Base-by-base conservation (phyloP, 345 rosid species). In the Pistacia integerrima region DNA sequence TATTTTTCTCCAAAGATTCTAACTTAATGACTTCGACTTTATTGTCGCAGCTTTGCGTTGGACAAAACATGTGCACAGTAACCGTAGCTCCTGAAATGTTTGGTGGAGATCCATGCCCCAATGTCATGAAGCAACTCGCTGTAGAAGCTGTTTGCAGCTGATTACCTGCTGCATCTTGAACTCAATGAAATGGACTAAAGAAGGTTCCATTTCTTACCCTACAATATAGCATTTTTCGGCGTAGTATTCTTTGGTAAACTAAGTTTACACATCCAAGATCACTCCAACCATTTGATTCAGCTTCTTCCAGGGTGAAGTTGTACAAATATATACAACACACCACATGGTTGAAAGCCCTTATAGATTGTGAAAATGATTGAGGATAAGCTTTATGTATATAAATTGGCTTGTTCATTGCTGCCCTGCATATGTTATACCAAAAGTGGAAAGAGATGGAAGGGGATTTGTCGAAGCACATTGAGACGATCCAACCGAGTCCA, bases 41-140 rank as follows among this genome's bases (percentile, higher is more conserved):
- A 22, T 76, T 72, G 12, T 75, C 84, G 88, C 89, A 97, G 99
- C 91, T 90, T 30, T 97, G 99, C 64, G 88, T 96, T 41, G 98
- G 99, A 59, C 95, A 90, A 85, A 92, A 90, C 72, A 85, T 87
- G 79, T 96, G 98, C 87, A 85, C 98, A 0, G 95, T 96, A 57
- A 93, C 98, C 0, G 98, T 96, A 35, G 97, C 99, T 60, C 99
- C 98, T 0, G 97, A 76, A 68, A 93, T 96, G 88, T 96, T 96
- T 46, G 98, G 98, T 9, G 99, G 98, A 71, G 99, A 96, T 80
- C 99, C 99, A 0, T 96, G 99, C 77, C 97, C 93, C 0, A 84
- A 64, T 41, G 85, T 94, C 77, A 94, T 91, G 99, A 97, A 97
- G 89, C 93, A 94, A 67, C 94, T 97, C 14, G 90, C 97, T 0